Percentiles rank a stretch among this genome's conserved stretches.
phyloP scores from a whole-genome alignment of 1,284 basidiomycete species.

The Cryptococcus sp. region DNA sequence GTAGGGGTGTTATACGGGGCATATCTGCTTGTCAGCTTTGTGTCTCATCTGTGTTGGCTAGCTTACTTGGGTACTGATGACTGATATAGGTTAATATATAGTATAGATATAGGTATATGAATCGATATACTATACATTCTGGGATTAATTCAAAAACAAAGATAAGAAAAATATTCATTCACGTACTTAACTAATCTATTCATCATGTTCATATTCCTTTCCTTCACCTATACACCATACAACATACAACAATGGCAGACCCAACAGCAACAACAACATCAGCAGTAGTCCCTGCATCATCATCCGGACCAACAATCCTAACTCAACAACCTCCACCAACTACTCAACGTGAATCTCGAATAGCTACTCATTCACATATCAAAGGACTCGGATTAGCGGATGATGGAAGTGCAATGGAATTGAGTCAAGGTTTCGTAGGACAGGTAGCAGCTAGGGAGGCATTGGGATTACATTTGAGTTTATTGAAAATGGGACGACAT shows the following conservation, averaged over 20 bases:
- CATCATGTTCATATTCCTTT: background rate
- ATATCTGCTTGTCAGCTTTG: background rate
- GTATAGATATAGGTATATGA: background rate
- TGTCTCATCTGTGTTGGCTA: background rate
- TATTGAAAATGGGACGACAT: conserved; percentile 42
- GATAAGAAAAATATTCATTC: too few species aligned
- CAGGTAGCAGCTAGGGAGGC: conserved; percentile 86
- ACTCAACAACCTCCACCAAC: conserved; percentile 43
- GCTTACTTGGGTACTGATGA: too few species aligned
- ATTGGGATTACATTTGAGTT: conserved; percentile 41
- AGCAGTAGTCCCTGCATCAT: conserved; percentile 11
- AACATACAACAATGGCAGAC: conserved; percentile 1
- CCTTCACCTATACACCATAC: background rate
- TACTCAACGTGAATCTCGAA: conserved; percentile 45
- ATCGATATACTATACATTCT: too few species aligned
- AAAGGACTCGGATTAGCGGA: conserved; percentile 88
- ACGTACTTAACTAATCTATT: background rate
- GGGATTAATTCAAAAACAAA: background rate
- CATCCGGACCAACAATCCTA: conserved; percentile 29
- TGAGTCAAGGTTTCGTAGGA: conserved; percentile 84
- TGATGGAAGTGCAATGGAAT: conserved; percentile 72
- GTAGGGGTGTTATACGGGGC: too few species aligned
- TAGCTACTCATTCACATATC: conserved; percentile 49
- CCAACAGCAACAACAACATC: conserved; percentile 12
- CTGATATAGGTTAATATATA: background rate